phyloP scores from a whole-genome alignment of 2,329 filamentous ascomycete genomes.

The Colletotrichum sp. region DNA sequence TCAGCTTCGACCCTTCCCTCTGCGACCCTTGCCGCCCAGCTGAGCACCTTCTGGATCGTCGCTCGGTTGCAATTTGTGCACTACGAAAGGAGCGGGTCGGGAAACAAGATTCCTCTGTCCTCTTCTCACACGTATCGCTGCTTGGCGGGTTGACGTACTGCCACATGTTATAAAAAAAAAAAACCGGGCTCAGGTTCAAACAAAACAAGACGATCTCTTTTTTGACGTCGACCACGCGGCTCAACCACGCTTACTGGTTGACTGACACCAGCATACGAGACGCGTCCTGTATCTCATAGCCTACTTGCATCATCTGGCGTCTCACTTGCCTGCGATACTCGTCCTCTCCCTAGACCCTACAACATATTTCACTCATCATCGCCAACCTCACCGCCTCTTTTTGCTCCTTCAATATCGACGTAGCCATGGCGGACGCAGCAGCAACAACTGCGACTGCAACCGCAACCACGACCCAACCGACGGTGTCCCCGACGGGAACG shows the following conservation, averaged over 20 bases:
- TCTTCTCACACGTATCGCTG: neutral
- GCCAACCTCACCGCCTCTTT: neutral
- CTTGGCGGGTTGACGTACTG: constrained; percentile 8
- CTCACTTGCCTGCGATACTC: neutral
- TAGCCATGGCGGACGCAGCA: constrained; percentile 7
- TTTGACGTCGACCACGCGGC: neutral
- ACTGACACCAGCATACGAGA: neutral
- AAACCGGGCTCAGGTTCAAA: neutral
- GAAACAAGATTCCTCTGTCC: neutral
- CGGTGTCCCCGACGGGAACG: neutral
- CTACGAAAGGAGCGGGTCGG: neutral
- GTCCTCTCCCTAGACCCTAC: neutral
- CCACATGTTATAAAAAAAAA: neutral
- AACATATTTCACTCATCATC: neutral
- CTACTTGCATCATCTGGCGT: constrained; percentile 6
- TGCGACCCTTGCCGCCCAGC: neutral
- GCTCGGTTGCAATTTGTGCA: neutral
- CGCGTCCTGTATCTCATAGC: neutral
- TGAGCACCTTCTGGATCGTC: neutral
- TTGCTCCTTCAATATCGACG: neutral
- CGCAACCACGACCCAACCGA: neutral
- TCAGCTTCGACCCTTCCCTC: neutral
- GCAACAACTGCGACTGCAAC: neutral
- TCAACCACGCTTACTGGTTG: neutral
- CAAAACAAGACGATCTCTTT: neutral